Conservation (phyloP, 176 grass and related monocot genomes). For the Cenchrus purpureus region DNA sequence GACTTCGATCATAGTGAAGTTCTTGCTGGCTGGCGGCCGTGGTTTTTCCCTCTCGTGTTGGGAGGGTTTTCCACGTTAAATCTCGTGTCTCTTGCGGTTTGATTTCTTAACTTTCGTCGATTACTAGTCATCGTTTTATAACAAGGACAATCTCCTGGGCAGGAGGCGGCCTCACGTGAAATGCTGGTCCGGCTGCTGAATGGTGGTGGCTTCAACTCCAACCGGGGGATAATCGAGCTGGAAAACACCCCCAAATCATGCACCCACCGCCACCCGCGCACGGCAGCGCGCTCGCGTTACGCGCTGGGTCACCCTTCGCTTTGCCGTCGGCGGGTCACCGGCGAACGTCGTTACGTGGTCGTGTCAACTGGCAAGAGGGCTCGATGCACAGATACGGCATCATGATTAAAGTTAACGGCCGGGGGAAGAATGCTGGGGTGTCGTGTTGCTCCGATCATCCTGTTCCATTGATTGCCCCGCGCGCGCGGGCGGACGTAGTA, state of each 20-base stretch:
- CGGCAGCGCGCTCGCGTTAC: not conserved
- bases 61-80: no score
- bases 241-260: not conserved
- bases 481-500: not conserved
- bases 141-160: not conserved
- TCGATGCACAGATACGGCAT: no score
- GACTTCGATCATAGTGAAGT: no score
- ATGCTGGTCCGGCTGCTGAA: not conserved
- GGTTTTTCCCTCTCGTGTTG: no score
- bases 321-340: not conserved
- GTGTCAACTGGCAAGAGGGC: no score
- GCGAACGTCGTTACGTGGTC: not conserved
- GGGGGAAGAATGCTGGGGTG: not conserved
- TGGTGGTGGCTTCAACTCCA: not conserved
- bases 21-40: no score
- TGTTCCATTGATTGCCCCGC: slow-evolving; percentile 10
- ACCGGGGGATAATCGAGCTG: not conserved
- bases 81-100: no score
- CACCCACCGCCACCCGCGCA: not conserved
- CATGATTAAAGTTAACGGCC: not conserved
- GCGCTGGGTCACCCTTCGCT: not conserved
- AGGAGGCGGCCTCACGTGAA: not conserved
- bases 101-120: no score
- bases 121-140: no score
- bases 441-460: no score